Conservation (phyloP, 169 alveolate genomes). For the Eimeria sp. region DNA sequence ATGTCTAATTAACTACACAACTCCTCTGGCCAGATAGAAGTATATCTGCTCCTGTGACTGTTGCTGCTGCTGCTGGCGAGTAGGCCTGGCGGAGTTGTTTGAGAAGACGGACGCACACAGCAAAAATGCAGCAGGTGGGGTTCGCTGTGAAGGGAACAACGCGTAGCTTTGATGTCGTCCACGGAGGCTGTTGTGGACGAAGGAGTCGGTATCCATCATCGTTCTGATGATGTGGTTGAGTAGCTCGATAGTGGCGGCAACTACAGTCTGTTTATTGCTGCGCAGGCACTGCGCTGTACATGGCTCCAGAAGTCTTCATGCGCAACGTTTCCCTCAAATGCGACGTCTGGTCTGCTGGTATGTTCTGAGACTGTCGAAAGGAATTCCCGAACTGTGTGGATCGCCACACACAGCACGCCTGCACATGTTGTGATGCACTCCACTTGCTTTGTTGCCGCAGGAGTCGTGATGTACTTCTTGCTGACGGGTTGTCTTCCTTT, state of each 20-base stretch:
- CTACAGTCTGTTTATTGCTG: not conserved
- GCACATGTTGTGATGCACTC: no score
- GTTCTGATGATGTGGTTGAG: no score
- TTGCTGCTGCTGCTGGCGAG: not conserved
- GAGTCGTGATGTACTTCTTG: constrained; percentile 86
- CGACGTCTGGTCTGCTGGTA: constrained; percentile 85
- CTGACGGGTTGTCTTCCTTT: constrained; percentile 87
- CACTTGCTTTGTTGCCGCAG: constrained; percentile 50
- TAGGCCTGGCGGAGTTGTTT: constrained; percentile 86
- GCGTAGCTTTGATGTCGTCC: not conserved
- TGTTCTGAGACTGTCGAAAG: not conserved
- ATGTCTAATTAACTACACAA: not conserved
- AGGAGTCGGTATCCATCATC: no score
- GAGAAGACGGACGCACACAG: constrained; percentile 82
- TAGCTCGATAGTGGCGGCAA: no score
- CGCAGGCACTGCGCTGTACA: constrained; percentile 86
- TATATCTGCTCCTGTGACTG: not conserved
- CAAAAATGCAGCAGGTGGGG: constrained; percentile 85
- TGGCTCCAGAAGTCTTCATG: constrained; percentile 89
- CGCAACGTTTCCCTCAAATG: constrained; percentile 85
- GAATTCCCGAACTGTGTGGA: not conserved
- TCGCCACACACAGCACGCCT: no score
- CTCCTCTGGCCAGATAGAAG: not conserved
- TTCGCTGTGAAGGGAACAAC: not conserved
- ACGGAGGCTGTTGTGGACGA: no score